A percentile compares a stretch with the other conserved stretches of the same genome.
Conservation (phyloP, 805 yeast species). For the Candida golubevii region DNA sequence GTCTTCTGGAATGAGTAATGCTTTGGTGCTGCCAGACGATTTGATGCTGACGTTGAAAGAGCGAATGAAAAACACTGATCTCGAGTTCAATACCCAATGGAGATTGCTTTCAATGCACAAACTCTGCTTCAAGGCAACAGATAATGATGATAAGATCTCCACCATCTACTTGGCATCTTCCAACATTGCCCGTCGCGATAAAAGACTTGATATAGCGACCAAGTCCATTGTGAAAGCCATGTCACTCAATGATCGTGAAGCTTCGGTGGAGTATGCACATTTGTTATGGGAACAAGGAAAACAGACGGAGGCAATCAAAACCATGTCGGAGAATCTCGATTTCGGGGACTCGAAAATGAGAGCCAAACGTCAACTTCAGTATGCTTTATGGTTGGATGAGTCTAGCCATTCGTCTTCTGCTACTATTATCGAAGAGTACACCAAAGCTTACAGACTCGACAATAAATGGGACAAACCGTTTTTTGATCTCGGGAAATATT, state of each 20-base stretch:
- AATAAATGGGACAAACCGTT: slow-evolving; percentile 72
- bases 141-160: slow-evolving; percentile 35
- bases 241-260: slow-evolving; percentile 37
- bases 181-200: slow-evolving; percentile 59
- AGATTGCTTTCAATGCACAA: slow-evolving; percentile 56
- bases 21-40: slow-evolving; percentile 11
- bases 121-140: slow-evolving; percentile 32
- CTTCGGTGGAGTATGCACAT: slow-evolving; percentile 74
- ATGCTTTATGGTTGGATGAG: slow-evolving; percentile 83
- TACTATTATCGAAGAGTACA: slow-evolving; percentile 67
- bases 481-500: slow-evolving; percentile 75
- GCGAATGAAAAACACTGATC: slow-evolving; percentile 34
- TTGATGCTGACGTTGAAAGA: slow-evolving; percentile 22
- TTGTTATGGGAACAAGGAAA: slow-evolving; percentile 89
- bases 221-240: slow-evolving; percentile 61
- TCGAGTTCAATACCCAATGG: slow-evolving; percentile 54
- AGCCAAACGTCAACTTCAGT: slow-evolving; percentile 60
- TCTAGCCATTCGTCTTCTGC: slow-evolving; percentile 80
- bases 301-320: slow-evolving; percentile 74
- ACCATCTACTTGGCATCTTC: slow-evolving; percentile 59
- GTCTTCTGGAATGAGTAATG: slow-evolving; percentile 9
- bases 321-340: slow-evolving; percentile 42
- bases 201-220: slow-evolving; percentile 69
- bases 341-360: slow-evolving; percentile 16
- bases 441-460: slow-evolving; percentile 51